Conservation (phyloP, 169 alveolate genomes). For the Fabrea salina region DNA sequence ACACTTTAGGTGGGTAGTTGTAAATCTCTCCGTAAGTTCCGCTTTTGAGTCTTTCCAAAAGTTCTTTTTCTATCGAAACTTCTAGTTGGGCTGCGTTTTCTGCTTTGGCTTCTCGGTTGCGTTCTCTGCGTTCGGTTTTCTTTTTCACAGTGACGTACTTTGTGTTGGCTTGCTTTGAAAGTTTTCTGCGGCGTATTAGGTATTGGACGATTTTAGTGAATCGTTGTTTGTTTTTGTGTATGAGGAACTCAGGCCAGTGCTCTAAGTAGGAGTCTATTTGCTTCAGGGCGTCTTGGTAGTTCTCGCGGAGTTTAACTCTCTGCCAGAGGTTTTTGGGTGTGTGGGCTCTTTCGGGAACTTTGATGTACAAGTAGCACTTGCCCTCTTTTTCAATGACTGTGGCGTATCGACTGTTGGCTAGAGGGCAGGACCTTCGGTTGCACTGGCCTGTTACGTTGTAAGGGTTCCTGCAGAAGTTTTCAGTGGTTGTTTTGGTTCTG, state of each 20-base stretch:
- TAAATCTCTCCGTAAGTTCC: constrained; percentile 82
- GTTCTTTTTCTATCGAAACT: constrained; percentile 94
- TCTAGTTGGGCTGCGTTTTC: constrained; percentile 97
- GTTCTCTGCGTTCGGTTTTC: constrained; percentile 98
- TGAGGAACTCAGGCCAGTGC: constrained; percentile 92
- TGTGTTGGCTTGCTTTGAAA: constrained; percentile 73
- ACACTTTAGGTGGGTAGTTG: constrained; percentile 69
- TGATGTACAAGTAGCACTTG: constrained; percentile 92
- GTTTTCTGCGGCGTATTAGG: constrained; percentile 91
- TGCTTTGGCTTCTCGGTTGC: constrained; percentile 94
- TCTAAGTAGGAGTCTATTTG: constrained; percentile 92
- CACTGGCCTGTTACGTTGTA: constrained; percentile 98
- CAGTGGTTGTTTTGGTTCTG: constrained; percentile 59
- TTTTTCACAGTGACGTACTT: constrained; percentile 92
- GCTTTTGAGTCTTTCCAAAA: constrained; percentile 89
- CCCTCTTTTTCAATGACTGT: constrained; percentile 96
- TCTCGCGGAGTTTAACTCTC: constrained; percentile 89
- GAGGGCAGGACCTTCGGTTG: constrained; percentile 96
- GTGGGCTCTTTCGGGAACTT: constrained; percentile 98
- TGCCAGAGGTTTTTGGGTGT: constrained; percentile 97
- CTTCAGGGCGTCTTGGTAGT: constrained; percentile 90
- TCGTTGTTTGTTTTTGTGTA: constrained; percentile 96
- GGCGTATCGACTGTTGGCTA: constrained; percentile 96
- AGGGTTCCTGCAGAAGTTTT: constrained; percentile 86
- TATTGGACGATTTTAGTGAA: constrained; percentile 93